These are phyloP conservation scores for Tripterygium wilfordii DNA, from an alignment of 177 flowering plant genomes.

Conservation along the genomic window DNA sequence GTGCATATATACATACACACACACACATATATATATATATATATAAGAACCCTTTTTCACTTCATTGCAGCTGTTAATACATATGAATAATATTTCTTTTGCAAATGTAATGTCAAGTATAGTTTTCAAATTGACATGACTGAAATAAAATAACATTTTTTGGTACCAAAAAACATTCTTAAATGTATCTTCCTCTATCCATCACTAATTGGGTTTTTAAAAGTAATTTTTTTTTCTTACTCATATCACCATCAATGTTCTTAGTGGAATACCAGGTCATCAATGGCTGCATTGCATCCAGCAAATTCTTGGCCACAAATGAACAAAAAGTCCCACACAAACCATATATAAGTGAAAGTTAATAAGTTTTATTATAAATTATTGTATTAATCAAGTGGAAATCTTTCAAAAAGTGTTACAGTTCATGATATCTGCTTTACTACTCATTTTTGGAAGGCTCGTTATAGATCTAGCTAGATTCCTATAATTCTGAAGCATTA, in stretches of 20 bases:
- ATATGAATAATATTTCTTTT: too few relatives aligned
- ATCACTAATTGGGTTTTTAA: background rate
- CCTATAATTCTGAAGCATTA: too few relatives aligned
- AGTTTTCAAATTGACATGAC: conserved; percentile 4
- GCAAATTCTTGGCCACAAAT: background rate
- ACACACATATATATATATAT: too few relatives aligned
- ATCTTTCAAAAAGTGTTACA: too few relatives aligned
- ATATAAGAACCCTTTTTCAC: conserved; percentile 5
- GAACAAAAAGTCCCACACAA: conserved; percentile 8
- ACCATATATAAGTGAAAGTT: too few relatives aligned
- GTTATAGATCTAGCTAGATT: too few relatives aligned
- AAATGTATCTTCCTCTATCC: background rate
- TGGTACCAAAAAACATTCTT: background rate
- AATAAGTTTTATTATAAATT: too few relatives aligned
- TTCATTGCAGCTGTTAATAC: background rate
- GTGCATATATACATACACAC: too few relatives aligned
- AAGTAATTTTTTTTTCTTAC: conserved; percentile 5
- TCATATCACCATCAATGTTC: conserved; percentile 18
- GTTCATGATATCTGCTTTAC: too few relatives aligned
- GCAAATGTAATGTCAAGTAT: conserved; percentile 20
- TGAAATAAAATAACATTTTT: background rate
- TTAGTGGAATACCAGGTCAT: conserved; percentile 28
- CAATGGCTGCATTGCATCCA: conserved; percentile 12
- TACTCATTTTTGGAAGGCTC: too few relatives aligned
- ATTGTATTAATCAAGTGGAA: too few relatives aligned